phyloP scores from a whole-genome alignment of 1,284 basidiomycete species.

The Athelia psychrophila region DNA sequence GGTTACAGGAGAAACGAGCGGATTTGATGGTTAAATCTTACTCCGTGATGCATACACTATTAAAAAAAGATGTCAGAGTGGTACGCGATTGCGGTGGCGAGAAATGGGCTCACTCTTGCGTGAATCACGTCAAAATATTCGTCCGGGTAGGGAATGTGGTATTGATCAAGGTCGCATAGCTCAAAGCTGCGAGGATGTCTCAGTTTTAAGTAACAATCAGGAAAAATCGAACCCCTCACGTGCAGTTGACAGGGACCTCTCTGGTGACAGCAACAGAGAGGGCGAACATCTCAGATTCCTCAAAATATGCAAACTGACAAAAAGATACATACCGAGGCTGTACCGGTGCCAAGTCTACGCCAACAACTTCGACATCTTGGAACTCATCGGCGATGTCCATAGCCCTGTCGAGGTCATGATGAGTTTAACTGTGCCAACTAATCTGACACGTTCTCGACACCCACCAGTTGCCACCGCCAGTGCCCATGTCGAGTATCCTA shows the following conservation, averaged over 20 bases:
- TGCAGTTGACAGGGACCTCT: constrained; percentile 64
- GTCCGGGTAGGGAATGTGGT: constrained; percentile 57
- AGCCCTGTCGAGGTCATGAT: constrained; percentile 44
- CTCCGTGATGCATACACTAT: neutral
- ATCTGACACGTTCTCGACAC: constrained; percentile 8
- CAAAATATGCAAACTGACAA: too few relatives aligned
- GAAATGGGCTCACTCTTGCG: constrained; percentile 45
- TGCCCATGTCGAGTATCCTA: constrained; percentile 63
- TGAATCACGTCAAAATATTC: constrained; percentile 64
- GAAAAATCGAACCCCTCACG: constrained; percentile 39
- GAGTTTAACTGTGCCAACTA: constrained; percentile 5
- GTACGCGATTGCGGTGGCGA: neutral
- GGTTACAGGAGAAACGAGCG: neutral
- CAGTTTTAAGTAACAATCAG: constrained; percentile 6
- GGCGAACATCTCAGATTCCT: too few relatives aligned
- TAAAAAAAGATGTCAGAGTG: constrained; percentile 6
- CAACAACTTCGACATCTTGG: constrained; percentile 60
- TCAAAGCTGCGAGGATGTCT: constrained; percentile 48
- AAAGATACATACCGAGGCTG: constrained; percentile 52
- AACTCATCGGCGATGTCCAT: constrained; percentile 70
- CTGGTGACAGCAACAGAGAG: constrained; percentile 32
- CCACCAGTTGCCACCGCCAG: constrained; percentile 59
- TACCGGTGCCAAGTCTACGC: constrained; percentile 66
- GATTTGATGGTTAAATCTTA: neutral
- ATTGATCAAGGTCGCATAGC: constrained; percentile 59